phyloP scores from a whole-genome alignment of 768 basidiomycete species.

The Crepidotus variabilis region DNA sequence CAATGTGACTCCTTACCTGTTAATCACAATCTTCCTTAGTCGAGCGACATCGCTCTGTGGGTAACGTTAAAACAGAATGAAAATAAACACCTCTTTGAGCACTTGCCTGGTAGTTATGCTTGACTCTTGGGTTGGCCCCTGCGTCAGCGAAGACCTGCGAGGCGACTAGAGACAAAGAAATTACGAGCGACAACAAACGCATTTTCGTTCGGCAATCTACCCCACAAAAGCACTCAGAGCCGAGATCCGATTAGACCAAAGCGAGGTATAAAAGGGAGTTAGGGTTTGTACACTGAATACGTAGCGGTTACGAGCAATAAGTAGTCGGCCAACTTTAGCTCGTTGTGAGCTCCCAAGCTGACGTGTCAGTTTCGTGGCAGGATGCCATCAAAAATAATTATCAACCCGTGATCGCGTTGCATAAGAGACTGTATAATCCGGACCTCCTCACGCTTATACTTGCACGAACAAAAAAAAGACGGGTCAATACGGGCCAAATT shows the following conservation, averaged over 20 bases:
- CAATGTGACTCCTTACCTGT: conserved; percentile 48
- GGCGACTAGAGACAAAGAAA: conserved; percentile 40
- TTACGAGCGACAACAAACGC: conserved; percentile 56
- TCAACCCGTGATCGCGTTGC: neutral
- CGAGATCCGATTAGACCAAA: neutral
- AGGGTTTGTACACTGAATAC: neutral
- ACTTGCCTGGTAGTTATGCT: conserved; percentile 69
- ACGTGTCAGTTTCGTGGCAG: neutral
- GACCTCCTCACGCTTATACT: too few relatives aligned
- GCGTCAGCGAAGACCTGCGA: conserved; percentile 49
- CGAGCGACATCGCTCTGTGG: conserved; percentile 88
- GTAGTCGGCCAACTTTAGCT: neutral
- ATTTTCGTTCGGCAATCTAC: conserved; percentile 29
- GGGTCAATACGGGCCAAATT: too few relatives aligned
- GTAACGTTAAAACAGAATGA: conserved; percentile 3
- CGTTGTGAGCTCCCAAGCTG: neutral
- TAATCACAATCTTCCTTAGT: conserved; percentile 89
- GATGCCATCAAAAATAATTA: neutral
- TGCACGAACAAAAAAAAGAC: too few relatives aligned
- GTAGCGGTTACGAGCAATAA: neutral
- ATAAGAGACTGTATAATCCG: too few relatives aligned
- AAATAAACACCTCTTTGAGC: neutral
- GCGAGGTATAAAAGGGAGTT: neutral
- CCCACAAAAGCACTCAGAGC: neutral
- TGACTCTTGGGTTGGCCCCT: conserved; percentile 42